Percentiles rank a stretch among this genome's conserved stretches.
Evolutionary conservation across 257 asterid genomes (phyloP).

Genomic region (Nicotiana tabacum): DNA sequence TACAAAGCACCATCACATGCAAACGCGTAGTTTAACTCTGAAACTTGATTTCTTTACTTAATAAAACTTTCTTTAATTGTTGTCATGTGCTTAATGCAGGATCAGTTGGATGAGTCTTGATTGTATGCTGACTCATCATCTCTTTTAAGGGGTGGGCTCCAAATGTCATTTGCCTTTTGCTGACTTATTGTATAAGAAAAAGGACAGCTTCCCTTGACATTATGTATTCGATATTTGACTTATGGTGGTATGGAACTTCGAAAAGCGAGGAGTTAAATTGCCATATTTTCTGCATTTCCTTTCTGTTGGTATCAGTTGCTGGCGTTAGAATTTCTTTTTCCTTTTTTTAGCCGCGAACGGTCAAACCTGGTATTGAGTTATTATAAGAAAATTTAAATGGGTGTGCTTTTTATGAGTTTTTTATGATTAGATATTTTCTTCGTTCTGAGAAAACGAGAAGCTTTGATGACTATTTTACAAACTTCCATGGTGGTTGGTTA

Average conservation of each 20-base stretch:
- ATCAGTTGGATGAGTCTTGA: constrained; percentile 48
- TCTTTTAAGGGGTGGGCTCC: constrained; percentile 38
- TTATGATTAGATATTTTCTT: not conserved
- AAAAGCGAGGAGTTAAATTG: not conserved
- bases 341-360: not conserved
- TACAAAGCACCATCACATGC: not conserved
- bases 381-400: not conserved
- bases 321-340: not conserved
- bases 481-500: not conserved
- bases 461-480: not conserved
- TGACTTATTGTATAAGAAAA: constrained; percentile 1
- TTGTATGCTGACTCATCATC: constrained; percentile 9
- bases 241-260: constrained; percentile 4
- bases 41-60: not conserved
- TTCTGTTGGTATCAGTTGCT: not conserved
- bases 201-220: not conserved
- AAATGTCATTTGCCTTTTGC: constrained; percentile 25
- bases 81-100: constrained; percentile 23
- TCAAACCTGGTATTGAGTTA: not conserved
- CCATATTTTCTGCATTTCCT: not conserved
- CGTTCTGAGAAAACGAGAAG: not conserved
- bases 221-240: not conserved
- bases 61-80: not conserved
- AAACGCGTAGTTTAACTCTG: not conserved
- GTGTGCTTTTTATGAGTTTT: constrained; percentile 1